Conservation (phyloP, 2,329 filamentous ascomycete species). For the Thelonectria olida region DNA sequence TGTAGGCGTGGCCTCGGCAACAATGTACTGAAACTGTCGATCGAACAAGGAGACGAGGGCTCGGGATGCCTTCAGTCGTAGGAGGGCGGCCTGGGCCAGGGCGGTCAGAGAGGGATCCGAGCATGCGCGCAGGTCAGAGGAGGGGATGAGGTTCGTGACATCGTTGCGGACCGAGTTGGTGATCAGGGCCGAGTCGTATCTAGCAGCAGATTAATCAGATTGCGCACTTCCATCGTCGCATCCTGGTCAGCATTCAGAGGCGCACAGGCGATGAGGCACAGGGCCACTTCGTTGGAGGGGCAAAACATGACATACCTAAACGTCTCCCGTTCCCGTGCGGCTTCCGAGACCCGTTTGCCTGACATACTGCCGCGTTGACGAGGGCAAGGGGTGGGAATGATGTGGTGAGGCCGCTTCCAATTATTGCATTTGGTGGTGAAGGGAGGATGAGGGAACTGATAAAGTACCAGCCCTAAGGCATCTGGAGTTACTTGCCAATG, state of each 20-base stretch:
- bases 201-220: neutral
- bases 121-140: conserved; percentile 36
- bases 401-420: neutral
- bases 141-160: neutral
- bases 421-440: no score
- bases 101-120: conserved; percentile 55
- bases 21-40: conserved; percentile 55
- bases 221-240: neutral
- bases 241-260: no score
- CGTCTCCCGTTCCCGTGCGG: neutral
- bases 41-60: conserved; percentile 63
- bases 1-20: conserved; percentile 59
- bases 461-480: neutral
- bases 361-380: neutral
- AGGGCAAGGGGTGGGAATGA: neutral
- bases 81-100: conserved; percentile 59
- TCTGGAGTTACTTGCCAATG: no score
- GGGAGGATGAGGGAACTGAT: neutral
- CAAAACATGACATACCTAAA: neutral
- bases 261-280: no score
- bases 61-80: conserved; percentile 53
- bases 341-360: neutral
- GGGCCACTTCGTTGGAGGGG: no score
- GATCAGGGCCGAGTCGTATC: neutral
- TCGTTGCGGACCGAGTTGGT: neutral